Conservation (phyloP, 2,329 filamentous ascomycete genomes). For the Parastagonospora avenae region DNA sequence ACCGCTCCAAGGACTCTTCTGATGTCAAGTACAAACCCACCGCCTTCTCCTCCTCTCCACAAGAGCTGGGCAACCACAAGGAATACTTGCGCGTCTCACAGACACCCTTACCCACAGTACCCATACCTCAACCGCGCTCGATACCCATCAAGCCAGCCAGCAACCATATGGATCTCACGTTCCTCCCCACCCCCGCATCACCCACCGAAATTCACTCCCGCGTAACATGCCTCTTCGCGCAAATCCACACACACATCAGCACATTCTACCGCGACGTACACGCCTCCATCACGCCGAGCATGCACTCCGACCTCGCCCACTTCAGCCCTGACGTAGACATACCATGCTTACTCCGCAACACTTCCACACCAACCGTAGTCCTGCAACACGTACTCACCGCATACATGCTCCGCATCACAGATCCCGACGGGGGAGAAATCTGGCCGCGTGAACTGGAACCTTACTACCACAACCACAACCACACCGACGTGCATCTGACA, state of each 20-base stretch:
- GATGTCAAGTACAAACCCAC: constrained; percentile 10
- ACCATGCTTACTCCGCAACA: constrained; percentile 30
- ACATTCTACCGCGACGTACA: constrained; percentile 43
- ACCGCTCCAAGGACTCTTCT: constrained; percentile 13
- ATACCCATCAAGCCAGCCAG: constrained; percentile 14
- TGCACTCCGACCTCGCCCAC: constrained; percentile 33
- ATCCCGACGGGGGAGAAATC: constrained; percentile 10
- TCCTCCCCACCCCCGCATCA: constrained; percentile 31
- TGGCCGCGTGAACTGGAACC: neutral
- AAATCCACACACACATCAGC: constrained; percentile 37
- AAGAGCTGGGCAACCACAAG: constrained; percentile 23
- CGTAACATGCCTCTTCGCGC: constrained; percentile 29
- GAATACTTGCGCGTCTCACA: constrained; percentile 1
- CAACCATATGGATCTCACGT: constrained; percentile 4
- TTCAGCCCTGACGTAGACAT: constrained; percentile 33
- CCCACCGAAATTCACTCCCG: constrained; percentile 25
- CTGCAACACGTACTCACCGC: constrained; percentile 39
- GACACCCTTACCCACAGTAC: constrained; percentile 8
- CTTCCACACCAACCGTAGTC: constrained; percentile 29
- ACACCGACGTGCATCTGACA: constrained; percentile 7
- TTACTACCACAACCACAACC: neutral
- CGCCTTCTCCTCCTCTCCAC: constrained; percentile 25
- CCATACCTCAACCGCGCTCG: too few species aligned
- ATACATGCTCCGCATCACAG: constrained; percentile 31
- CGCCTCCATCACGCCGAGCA: constrained; percentile 39